These are phyloP conservation scores for Auricularia sp. DNA, from an alignment of 768 basidiomycete species.

Conservation along the genomic window DNA sequence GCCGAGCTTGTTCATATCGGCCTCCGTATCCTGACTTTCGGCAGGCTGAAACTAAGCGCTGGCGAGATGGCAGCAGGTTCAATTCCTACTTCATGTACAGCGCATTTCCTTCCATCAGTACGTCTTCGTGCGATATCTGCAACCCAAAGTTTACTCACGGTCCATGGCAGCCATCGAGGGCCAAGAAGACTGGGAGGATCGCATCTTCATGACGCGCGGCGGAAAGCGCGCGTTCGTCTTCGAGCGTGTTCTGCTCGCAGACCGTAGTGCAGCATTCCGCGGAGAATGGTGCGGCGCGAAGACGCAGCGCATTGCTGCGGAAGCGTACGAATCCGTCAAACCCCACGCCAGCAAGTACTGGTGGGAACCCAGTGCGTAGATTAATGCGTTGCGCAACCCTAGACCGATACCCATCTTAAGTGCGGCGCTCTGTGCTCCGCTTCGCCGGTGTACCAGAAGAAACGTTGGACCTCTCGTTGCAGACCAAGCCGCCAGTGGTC, in stretches of 20 bases:
- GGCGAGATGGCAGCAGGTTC: constrained; percentile 72
- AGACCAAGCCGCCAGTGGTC: constrained; percentile 20
- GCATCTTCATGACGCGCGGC: constrained; percentile 26
- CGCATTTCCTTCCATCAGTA: constrained; percentile 49
- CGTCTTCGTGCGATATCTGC: not conserved
- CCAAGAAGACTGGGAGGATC: constrained; percentile 61
- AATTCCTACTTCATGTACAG: constrained; percentile 68
- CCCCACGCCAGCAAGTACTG: constrained; percentile 15
- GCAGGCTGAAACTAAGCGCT: constrained; percentile 30
- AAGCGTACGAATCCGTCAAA: constrained; percentile 49
- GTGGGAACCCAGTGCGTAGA: constrained; percentile 8
- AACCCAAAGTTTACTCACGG: not conserved
- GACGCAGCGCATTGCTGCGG: constrained; percentile 63
- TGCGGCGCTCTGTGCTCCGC: constrained; percentile 52
- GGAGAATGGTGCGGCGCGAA: constrained; percentile 50
- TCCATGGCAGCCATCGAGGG: constrained; percentile 40
- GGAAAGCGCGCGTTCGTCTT: constrained; percentile 51
- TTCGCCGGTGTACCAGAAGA: constrained; percentile 45
- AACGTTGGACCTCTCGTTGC: constrained; percentile 20
- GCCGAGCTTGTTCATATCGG: constrained; percentile 7
- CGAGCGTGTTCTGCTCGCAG: constrained; percentile 55
- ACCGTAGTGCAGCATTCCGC: constrained; percentile 68
- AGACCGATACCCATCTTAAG: constrained; percentile 13
- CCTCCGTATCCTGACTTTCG: constrained; percentile 12
- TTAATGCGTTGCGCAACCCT: not conserved